phyloP scores from a whole-genome alignment of 306 rosid species.

The Quercus berberidifolia region DNA sequence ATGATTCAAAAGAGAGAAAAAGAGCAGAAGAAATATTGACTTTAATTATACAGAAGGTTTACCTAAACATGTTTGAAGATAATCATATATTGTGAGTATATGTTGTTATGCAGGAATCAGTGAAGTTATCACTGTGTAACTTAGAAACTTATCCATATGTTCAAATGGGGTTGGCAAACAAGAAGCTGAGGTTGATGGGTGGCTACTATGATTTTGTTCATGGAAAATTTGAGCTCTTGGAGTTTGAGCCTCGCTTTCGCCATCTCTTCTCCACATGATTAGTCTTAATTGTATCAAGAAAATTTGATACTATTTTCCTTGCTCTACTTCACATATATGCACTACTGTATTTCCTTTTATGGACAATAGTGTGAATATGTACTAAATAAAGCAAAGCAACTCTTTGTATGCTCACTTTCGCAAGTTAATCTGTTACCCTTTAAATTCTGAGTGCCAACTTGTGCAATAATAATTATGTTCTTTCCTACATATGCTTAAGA shows the following conservation, averaged over 20 bases:
- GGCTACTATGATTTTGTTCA: conserved; percentile 62
- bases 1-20: background rate
- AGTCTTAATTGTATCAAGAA: background rate
- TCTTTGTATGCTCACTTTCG: background rate
- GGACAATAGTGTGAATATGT: background rate
- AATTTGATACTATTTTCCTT: background rate
- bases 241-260: conserved; percentile 17
- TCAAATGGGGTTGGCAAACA: conserved; percentile 12
- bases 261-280: conserved; percentile 15
- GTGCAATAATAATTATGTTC: no score
- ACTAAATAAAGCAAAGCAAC: background rate
- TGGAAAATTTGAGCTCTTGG: conserved; percentile 56
- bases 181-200: conserved; percentile 30
- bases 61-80: background rate
- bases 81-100: background rate
- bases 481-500: no score
- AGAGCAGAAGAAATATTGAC: background rate
- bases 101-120: conserved; percentile 51
- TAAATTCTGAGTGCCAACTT: background rate
- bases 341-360: no score
- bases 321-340: no score
- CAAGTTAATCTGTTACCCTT: background rate
- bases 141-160: conserved; percentile 56
- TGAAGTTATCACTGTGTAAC: conserved; percentile 50
- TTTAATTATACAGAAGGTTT: background rate